Evolutionary conservation across 805 yeast genomes (phyloP).

Genomic region (Sugiyamaella marilandica): DNA sequence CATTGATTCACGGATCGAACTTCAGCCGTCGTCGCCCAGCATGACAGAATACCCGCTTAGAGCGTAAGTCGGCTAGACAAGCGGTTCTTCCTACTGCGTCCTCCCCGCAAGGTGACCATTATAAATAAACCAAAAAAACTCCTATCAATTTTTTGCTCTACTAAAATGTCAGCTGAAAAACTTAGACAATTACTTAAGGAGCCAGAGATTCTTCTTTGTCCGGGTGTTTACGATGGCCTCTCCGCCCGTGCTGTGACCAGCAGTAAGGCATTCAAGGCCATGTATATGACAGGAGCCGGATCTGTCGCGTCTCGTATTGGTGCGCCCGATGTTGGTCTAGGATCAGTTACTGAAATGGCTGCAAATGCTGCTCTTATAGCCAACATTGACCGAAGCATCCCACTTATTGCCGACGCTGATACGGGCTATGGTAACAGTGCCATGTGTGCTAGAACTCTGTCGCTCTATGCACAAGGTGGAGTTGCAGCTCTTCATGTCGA

Average conservation of each 20-base stretch:
- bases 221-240: slow-evolving; percentile 11
- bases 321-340: slow-evolving; percentile 10
- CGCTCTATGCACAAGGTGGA: slow-evolving; percentile 8
- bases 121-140: no score
- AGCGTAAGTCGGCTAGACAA: no score
- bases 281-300: slow-evolving; percentile 14
- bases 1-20: no score
- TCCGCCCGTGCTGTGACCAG: slow-evolving; percentile 2
- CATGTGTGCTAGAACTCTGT: slow-evolving; percentile 11
- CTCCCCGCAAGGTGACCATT: no score
- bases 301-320: slow-evolving; percentile 6
- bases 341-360: slow-evolving; percentile 8
- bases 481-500: slow-evolving; percentile 14
- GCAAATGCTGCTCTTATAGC: slow-evolving; percentile 8
- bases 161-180: background rate
- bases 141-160: no score
- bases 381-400: slow-evolving; percentile 3
- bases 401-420: slow-evolving; percentile 13
- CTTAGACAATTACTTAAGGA: slow-evolving; percentile 4
- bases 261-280: background rate
- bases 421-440: slow-evolving; percentile 14
- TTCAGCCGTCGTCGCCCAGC: no score
- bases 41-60: no score
- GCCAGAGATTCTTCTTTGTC: slow-evolving; percentile 10
- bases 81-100: no score